Conservation (phyloP, 371 early-diverging fungal genomes). For the Fennellomyces sp. region DNA sequence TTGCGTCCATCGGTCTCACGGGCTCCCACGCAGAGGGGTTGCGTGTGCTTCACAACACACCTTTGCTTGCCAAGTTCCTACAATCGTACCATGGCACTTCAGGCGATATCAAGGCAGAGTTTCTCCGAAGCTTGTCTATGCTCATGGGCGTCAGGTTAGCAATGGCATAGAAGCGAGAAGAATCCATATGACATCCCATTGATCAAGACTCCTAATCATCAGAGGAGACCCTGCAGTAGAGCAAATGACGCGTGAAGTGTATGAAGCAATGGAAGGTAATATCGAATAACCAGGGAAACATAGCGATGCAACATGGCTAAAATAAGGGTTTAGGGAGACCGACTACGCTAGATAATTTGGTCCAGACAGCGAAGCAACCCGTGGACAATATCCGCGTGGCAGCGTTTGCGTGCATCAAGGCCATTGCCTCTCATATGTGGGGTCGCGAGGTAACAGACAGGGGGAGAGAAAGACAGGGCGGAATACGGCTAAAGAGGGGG, state of each 20-base stretch:
- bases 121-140: conserved; percentile 45
- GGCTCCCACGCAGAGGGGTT: conserved; percentile 39
- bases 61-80: conserved; percentile 21
- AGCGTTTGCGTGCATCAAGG: conserved; percentile 45
- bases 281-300: neutral
- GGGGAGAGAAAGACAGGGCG: neutral
- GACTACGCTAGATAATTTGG: conserved; percentile 20
- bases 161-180: neutral
- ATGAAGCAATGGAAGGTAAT: conserved; percentile 28
- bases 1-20: conserved; percentile 41
- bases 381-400: conserved; percentile 38
- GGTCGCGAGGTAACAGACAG: conserved; percentile 35
- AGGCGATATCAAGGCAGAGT: conserved; percentile 37
- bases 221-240: conserved; percentile 25
- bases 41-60: conserved; percentile 12
- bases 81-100: conserved; percentile 23
- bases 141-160: conserved; percentile 42
- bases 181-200: neutral
- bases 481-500: neutral
- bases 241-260: conserved; percentile 29
- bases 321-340: conserved; percentile 10
- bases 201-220: neutral
- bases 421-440: conserved; percentile 45
- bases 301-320: neutral
- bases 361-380: conserved; percentile 41